Percentiles rank a stretch among this genome's conserved stretches.
Evolutionary conservation across 768 basidiomycete genomes (phyloP).

Genomic region (Suillus alpinus): DNA sequence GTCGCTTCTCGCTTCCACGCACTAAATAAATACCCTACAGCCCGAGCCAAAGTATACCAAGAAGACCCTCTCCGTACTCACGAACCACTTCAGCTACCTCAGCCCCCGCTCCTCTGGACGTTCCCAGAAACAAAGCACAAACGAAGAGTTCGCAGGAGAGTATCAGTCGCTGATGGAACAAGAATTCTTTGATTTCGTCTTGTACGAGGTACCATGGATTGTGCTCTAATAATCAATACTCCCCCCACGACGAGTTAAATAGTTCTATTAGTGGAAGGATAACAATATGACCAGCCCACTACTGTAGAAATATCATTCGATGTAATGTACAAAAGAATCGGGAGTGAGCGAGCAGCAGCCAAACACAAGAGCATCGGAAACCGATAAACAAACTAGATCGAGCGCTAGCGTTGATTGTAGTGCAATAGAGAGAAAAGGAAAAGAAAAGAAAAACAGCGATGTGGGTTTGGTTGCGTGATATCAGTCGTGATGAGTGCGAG

Average conservation of each 20-base stretch:
- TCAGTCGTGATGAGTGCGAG: slow-evolving; percentile 2
- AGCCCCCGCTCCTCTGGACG: slow-evolving; percentile 63
- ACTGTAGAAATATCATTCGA: slow-evolving; percentile 47
- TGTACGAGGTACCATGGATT: slow-evolving; percentile 94
- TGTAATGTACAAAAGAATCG: slow-evolving; percentile 37
- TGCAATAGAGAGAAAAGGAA: slow-evolving; percentile 24
- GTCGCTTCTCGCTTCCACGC: neutral
- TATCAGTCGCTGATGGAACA: slow-evolving; percentile 92
- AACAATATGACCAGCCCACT: slow-evolving; percentile 60
- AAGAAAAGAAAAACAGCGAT: slow-evolving; percentile 16
- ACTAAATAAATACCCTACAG: slow-evolving; percentile 34
- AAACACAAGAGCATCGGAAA: slow-evolving; percentile 8
- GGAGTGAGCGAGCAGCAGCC: slow-evolving; percentile 7
- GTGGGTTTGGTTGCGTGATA: slow-evolving; percentile 9
- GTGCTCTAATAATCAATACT: slow-evolving; percentile 43
- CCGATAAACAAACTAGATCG: slow-evolving; percentile 15
- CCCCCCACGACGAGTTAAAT: slow-evolving; percentile 26
- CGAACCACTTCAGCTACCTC: slow-evolving; percentile 79
- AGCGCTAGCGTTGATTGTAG: slow-evolving; percentile 21
- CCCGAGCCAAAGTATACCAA: slow-evolving; percentile 85
- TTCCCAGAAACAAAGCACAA: slow-evolving; percentile 39
- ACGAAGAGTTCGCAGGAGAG: slow-evolving; percentile 82
- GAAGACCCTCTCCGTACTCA: slow-evolving; percentile 71
- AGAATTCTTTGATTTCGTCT: slow-evolving; percentile 92
- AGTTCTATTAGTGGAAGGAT: slow-evolving; percentile 57